Base-by-base conservation (phyloP, 768 basidiomycete species). In the Lyophyllum atratum region DNA sequence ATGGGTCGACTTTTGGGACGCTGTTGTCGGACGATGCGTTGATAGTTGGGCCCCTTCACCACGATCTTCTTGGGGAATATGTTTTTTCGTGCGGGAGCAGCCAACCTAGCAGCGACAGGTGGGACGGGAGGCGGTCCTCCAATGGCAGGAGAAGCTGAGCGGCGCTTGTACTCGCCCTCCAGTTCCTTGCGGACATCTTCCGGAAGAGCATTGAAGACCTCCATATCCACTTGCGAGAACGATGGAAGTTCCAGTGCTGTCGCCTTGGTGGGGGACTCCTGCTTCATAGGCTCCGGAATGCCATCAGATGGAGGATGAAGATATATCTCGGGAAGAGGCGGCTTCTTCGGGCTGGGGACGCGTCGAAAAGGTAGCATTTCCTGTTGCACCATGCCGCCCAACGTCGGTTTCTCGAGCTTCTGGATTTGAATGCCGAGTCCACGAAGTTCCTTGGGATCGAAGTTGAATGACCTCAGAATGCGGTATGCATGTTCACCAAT, bases 401-500 rank as follows among this genome's bases (percentile, higher is more conserved):
- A 74, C 1, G 73, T 71, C 15, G 68, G 64, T 7, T 79, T 75
- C 71, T 97, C 93, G 4, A 98, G 79, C 68, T 95, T 98, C 65
- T 90, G 87, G 12, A 98, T 84, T 64, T 95, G 93, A 8, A 98
- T 88, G 0, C 92, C 94, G 54, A 98, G 83, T 1, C 96, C 96
- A 21, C 96, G 82, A n/a, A 98, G 74, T 59, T 98, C 96, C 56
- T 77, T 83, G 0, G 94, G 86, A 59, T 93, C 90, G 49, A 97
- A 89, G 34, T 81, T 76, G 69, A 94, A 86, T 1, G 83, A 80
- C 62, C 82, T 78, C 28, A 96, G 76, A 15, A 97, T 71, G 58
- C 82, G 80, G 84, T 89, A 91, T 6, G 92, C 89, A 58, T 87
- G 85, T 24, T 86, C 80, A 0, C 86, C 92, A 39, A 99, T 89